Evolutionary conservation across 768 basidiomycete genomes (phyloP), one percentile per base, ranked within the genome.

Genomic region (Tulasnella sp.): DNA sequence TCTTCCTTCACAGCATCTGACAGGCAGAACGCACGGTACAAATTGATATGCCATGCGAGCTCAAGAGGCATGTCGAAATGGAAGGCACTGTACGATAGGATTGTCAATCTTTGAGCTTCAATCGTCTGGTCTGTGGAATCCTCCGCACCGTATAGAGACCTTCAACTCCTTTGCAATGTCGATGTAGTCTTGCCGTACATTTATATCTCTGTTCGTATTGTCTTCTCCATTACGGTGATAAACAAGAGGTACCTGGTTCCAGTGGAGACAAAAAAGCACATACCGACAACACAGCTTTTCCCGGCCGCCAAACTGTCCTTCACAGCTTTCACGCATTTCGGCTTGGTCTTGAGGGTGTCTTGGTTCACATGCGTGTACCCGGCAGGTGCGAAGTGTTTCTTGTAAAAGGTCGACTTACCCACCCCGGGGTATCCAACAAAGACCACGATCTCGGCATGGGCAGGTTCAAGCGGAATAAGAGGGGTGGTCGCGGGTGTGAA

Each of bases 31-130:
- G 89, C 82, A 29, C 93, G 80, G 67, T 94, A 96, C 7, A 92
- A 70, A 66, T 93, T 93, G 69, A 97, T 96, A 70, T 97, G 94
- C 84, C 83, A 87, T 2, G 89, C 89, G 5, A 94, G 76, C 48
- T 91, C 86, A n/a, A 80, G 65, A 8, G 85, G 79, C 45, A 83
- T 86, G 8, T 80, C 74, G 65, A 96, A 94, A 25, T 78, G 63
- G 68, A 93, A 80, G 66, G 88, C 87, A 56, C 88, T 87, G 50
- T 34, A 46, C 22, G 56, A 38, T 21, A 44, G 60, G 25, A 15
- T 38, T n/a, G n/a, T n/a, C n/a, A n/a, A n/a, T n/a, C n/a, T n/a
- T n/a, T n/a, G n/a, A n/a, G n/a, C n/a, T n/a, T n/a, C n/a, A n/a
- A n/a, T n/a, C n/a, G n/a, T n/a, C n/a, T n/a, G n/a, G 24, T 9